Conservation (phyloP, 1,284 basidiomycete species). For the Exobasidium rhododendri region DNA sequence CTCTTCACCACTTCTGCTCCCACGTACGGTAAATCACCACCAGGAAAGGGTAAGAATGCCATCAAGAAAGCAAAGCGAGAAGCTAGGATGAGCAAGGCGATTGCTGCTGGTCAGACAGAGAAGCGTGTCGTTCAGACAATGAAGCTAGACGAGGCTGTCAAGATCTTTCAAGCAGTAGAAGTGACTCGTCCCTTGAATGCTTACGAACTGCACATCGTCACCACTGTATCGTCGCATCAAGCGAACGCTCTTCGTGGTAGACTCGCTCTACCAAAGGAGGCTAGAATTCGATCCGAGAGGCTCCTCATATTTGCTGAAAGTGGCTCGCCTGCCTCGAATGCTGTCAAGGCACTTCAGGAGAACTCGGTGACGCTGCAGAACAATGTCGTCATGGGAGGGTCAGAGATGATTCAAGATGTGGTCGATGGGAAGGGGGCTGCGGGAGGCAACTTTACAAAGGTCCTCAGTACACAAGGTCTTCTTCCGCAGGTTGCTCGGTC, state of each 20-base stretch:
- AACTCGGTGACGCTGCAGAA: slow-evolving; percentile 1
- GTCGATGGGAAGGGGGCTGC: slow-evolving; percentile 20
- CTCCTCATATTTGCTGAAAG: slow-evolving; percentile 52
- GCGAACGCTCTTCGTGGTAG: slow-evolving; percentile 51
- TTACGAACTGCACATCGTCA: slow-evolving; percentile 52
- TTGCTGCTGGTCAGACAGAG: neutral
- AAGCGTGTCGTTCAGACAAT: slow-evolving; percentile 1
- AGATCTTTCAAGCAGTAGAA: slow-evolving; percentile 23
- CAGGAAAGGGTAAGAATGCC: slow-evolving; percentile 26
- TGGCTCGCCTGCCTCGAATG: slow-evolving; percentile 36
- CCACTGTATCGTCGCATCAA: slow-evolving; percentile 46
- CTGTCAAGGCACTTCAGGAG: slow-evolving; percentile 24
- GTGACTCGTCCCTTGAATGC: slow-evolving; percentile 40
- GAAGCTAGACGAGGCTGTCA: slow-evolving; percentile 18
- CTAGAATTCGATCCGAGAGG: slow-evolving; percentile 44
- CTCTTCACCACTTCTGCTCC: neutral
- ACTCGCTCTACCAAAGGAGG: slow-evolving; percentile 41
- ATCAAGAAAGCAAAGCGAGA: slow-evolving; percentile 7
- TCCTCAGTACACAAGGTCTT: slow-evolving; percentile 77
- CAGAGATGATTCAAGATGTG: slow-evolving; percentile 46
- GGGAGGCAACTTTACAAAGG: slow-evolving; percentile 62
- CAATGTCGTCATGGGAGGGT: slow-evolving; percentile 40
- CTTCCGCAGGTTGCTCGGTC: slow-evolving; percentile 67
- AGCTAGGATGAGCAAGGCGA: slow-evolving; percentile 11
- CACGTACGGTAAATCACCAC: slow-evolving; percentile 17